phyloP scores from a whole-genome alignment of 2,329 filamentous ascomycete genomes.

The Phyllosticta citribraziliensis region DNA sequence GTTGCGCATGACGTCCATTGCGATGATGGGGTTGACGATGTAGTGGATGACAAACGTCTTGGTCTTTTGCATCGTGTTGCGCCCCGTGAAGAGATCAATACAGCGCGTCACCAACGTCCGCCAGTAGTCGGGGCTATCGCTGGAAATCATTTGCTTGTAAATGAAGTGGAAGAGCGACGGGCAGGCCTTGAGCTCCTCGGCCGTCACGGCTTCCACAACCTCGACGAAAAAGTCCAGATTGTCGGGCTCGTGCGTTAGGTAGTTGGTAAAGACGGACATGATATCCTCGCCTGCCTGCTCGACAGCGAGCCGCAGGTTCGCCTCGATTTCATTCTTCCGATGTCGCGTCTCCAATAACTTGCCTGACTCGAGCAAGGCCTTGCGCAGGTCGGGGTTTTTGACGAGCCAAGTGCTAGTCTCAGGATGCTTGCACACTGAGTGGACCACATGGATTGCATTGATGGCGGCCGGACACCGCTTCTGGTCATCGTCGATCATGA shows the following conservation, averaged over 20 bases:
- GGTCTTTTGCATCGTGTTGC: conserved; percentile 70
- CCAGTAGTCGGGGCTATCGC: conserved; percentile 76
- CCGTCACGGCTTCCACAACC: conserved; percentile 73
- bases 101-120: conserved; percentile 73
- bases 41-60: conserved; percentile 90
- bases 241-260: conserved; percentile 62
- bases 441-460: conserved; percentile 77
- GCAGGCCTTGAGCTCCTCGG: conserved; percentile 69
- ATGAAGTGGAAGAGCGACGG: conserved; percentile 72
- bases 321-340: conserved; percentile 57
- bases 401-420: conserved; percentile 58
- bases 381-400: conserved; percentile 47
- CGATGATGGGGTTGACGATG: conserved; percentile 89
- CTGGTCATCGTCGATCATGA: conserved; percentile 54
- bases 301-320: conserved; percentile 67
- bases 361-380: conserved; percentile 52
- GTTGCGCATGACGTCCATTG: conserved; percentile 86
- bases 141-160: conserved; percentile 75
- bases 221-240: conserved; percentile 78
- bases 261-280: conserved; percentile 73
- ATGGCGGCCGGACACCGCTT: conserved; percentile 69
- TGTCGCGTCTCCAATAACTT: conserved; percentile 71
- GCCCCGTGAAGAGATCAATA: conserved; percentile 76
- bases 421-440: conserved; percentile 62
- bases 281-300: conserved; percentile 85